Conservation (phyloP, 2,329 filamentous ascomycete genomes). For the Raffaelea albimanens region DNA sequence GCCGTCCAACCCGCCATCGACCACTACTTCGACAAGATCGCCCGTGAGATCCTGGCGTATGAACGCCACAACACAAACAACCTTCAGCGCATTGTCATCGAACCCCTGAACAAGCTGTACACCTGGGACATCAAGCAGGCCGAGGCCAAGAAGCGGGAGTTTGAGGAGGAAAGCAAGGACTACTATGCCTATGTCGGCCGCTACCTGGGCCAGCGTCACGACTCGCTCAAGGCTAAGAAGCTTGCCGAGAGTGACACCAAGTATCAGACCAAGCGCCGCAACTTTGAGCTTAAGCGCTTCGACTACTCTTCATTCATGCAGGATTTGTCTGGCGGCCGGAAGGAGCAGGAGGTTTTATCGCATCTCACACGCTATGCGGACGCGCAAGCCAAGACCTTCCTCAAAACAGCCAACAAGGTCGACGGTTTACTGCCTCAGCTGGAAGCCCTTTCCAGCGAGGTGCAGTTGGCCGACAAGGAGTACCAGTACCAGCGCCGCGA, state of each 20-base stretch:
- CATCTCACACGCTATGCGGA: constrained; percentile 92
- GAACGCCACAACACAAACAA: constrained; percentile 77
- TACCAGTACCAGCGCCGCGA: constrained; percentile 94
- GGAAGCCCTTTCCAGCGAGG: constrained; percentile 78
- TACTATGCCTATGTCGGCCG: constrained; percentile 93
- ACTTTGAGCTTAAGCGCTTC: constrained; percentile 94
- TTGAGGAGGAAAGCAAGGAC: constrained; percentile 97
- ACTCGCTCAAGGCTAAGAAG: constrained; percentile 96
- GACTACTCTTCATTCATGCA: constrained; percentile 99
- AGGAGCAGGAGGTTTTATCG: constrained; percentile 93
- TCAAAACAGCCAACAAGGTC: constrained; percentile 76
- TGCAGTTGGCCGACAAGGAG: constrained; percentile 90
- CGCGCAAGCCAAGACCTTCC: constrained; percentile 74
- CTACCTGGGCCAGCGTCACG: constrained; percentile 92
- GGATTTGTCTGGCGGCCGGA: constrained; percentile 95
- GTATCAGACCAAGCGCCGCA: constrained; percentile 86
- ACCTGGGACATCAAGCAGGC: constrained; percentile 96
- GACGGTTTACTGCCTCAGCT: constrained; percentile 81
- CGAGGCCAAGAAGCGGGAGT: constrained; percentile 92
- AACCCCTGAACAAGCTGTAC: constrained; percentile 85
- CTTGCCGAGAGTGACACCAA: constrained; percentile 90
- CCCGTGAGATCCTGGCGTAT: constrained; percentile 78
- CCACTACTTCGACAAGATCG: constrained; percentile 97
- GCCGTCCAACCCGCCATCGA: constrained; percentile 95
- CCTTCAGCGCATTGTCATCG: constrained; percentile 87